Conservation (phyloP, 805 yeast genomes). For the Candida nanaspora region DNA sequence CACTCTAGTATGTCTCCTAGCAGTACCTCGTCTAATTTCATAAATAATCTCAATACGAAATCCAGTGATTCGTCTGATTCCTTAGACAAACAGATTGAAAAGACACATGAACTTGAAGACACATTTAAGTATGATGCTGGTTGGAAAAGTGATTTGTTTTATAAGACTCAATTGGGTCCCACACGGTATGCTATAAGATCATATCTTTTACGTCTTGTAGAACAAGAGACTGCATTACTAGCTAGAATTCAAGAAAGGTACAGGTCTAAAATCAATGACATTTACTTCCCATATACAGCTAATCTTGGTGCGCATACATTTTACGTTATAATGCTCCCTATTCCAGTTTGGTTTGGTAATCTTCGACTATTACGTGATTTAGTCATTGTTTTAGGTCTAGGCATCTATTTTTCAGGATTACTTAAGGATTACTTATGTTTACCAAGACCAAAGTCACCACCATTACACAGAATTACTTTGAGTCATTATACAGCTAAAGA, state of each 20-base stretch:
- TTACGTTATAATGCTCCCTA: constrained; percentile 82
- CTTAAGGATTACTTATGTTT: constrained; percentile 81
- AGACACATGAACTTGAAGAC: constrained; percentile 11
- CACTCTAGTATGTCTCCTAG: too few species aligned
- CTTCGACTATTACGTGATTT: constrained; percentile 51
- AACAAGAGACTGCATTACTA: constrained; percentile 59
- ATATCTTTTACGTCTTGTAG: constrained; percentile 45
- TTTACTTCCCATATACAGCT: constrained; percentile 82
- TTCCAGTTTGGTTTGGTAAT: constrained; percentile 77
- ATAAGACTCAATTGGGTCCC: constrained; percentile 49
- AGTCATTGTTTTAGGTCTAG: constrained; percentile 54
- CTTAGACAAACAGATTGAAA: constrained; percentile 5
- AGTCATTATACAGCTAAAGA: constrained; percentile 87
- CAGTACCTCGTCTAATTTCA: too few species aligned
- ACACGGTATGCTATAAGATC: constrained; percentile 49
- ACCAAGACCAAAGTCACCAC: constrained; percentile 92
- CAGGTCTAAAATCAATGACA: constrained; percentile 50
- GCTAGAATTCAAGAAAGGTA: constrained; percentile 43
- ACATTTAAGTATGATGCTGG: constrained; percentile 58
- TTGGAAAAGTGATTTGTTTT: constrained; percentile 58
- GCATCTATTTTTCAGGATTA: constrained; percentile 65
- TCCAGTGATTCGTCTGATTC: constrained; percentile 3
- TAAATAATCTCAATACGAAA: too few species aligned
- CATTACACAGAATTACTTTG: constrained; percentile 82
- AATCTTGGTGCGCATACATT: constrained; percentile 90